A percentile compares a stretch with the other conserved stretches of the same genome.
These are phyloP conservation scores for Russula lepida DNA, from an alignment of 768 basidiomycete genomes.

Conservation along the genomic window DNA sequence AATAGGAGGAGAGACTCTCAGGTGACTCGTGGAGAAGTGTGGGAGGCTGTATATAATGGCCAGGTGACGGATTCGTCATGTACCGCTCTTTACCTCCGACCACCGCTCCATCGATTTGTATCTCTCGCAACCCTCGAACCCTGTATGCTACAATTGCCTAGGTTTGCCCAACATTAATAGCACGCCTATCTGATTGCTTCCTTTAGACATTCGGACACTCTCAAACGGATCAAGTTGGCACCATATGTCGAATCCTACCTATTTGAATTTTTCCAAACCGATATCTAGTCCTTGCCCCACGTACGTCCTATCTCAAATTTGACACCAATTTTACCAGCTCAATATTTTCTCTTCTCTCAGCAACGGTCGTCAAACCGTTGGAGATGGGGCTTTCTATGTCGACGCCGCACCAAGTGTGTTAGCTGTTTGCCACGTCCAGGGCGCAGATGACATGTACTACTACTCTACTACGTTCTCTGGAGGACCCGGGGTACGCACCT, in stretches of 20 bases:
- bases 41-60: constrained; percentile 15
- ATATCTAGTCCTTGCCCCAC: constrained; percentile 94
- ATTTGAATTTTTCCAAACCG: constrained; percentile 63
- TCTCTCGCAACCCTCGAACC: not conserved
- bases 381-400: constrained; percentile 84
- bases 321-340: not conserved
- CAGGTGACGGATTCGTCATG: not conserved
- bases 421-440: constrained; percentile 79
- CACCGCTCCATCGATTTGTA: constrained; percentile 15
- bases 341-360: constrained; percentile 27
- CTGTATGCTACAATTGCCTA: not conserved
- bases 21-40: not conserved
- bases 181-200: constrained; percentile 2
- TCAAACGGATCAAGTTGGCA: constrained; percentile 66
- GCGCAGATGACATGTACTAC: constrained; percentile 76
- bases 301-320: constrained; percentile 37
- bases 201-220: not conserved
- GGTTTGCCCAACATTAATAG: not conserved
- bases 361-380: constrained; percentile 96
- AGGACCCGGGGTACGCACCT: constrained; percentile 63
- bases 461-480: constrained; percentile 93
- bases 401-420: constrained; percentile 68
- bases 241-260: constrained; percentile 65
- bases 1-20: not conserved
- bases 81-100: constrained; percentile 18